phyloP scores from a whole-genome alignment of 352 stramenopile genomes.

The Saprolegnia parasitica region DNA sequence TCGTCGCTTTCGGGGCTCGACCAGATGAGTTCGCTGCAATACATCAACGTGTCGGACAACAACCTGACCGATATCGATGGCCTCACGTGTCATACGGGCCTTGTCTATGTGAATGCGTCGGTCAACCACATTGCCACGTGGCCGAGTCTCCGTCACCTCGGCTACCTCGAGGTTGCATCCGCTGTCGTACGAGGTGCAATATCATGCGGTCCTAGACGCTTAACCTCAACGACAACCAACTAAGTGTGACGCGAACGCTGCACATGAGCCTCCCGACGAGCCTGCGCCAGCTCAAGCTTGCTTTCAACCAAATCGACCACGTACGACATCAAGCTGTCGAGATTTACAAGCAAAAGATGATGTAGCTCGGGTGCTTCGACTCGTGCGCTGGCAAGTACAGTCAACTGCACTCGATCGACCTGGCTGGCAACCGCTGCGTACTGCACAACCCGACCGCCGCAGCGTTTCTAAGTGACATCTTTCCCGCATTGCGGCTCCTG shows the following conservation, averaged over 20 bases:
- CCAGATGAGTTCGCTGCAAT: constrained; percentile 37
- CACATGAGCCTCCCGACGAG: constrained; percentile 39
- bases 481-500: constrained; percentile 4
- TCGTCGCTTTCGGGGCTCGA: constrained; percentile 40
- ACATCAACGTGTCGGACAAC: constrained; percentile 58
- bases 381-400: constrained; percentile 39
- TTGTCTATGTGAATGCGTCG: constrained; percentile 51
- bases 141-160: constrained; percentile 41
- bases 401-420: constrained; percentile 40
- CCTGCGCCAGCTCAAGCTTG: constrained; percentile 45
- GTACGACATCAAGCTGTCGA: constrained; percentile 29
- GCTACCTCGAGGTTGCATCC: constrained; percentile 40
- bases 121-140: constrained; percentile 57
- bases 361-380: constrained; percentile 48
- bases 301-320: constrained; percentile 61
- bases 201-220: constrained; percentile 37
- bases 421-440: constrained; percentile 46
- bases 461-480: neutral
- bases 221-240: constrained; percentile 57
- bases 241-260: constrained; percentile 44
- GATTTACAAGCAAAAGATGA: neutral
- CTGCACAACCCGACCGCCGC: constrained; percentile 22
- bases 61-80: constrained; percentile 46
- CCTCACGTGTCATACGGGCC: constrained; percentile 33
- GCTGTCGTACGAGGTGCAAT: neutral